Evolutionary conservation across 257 asterid genomes (phyloP).

Genomic region (Voacanga thouarsii): DNA sequence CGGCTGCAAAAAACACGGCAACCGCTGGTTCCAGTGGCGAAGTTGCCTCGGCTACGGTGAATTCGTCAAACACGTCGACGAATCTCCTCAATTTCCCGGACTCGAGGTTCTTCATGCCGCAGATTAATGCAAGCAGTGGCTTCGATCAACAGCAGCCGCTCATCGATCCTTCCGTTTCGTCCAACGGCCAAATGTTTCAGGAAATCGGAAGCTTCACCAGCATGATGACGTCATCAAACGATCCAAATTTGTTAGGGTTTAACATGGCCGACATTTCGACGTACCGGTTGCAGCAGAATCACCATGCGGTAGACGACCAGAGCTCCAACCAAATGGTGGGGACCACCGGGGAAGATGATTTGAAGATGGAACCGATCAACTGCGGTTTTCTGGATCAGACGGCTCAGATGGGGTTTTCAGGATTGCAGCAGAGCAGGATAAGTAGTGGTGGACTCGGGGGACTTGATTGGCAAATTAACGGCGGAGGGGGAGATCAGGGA

Average conservation of each 20-base stretch:
- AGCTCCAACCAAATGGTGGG: conserved; percentile 21
- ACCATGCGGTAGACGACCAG: conserved; percentile 12
- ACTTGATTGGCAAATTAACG: conserved; percentile 46
- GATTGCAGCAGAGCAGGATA: conserved; percentile 29
- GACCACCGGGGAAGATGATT: conserved; percentile 24
- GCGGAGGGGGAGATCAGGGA: conserved; percentile 47
- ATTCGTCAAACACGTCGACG: conserved; percentile 34
- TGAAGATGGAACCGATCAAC: conserved; percentile 34
- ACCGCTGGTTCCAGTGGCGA: conserved; percentile 26
- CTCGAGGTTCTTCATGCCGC: conserved; percentile 35
- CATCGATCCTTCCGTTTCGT: conserved; percentile 24
- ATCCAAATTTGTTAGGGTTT: conserved; percentile 34
- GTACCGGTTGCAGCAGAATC: conserved; percentile 22
- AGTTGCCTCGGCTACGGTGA: conserved; percentile 37
- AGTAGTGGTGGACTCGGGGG: conserved; percentile 33
- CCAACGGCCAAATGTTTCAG: conserved; percentile 51
- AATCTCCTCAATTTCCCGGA: conserved; percentile 31
- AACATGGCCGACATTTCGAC: conserved; percentile 35
- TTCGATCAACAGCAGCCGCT: conserved; percentile 35
- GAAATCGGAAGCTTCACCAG: conserved; percentile 49
- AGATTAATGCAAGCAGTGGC: conserved; percentile 6
- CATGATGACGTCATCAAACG: conserved; percentile 47
- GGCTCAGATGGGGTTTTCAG: conserved; percentile 29
- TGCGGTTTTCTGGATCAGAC: conserved; percentile 33
- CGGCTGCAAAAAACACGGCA: conserved; percentile 11